phyloP scores from a whole-genome alignment of 805 yeast species.

The Isabelozyma heimii region DNA sequence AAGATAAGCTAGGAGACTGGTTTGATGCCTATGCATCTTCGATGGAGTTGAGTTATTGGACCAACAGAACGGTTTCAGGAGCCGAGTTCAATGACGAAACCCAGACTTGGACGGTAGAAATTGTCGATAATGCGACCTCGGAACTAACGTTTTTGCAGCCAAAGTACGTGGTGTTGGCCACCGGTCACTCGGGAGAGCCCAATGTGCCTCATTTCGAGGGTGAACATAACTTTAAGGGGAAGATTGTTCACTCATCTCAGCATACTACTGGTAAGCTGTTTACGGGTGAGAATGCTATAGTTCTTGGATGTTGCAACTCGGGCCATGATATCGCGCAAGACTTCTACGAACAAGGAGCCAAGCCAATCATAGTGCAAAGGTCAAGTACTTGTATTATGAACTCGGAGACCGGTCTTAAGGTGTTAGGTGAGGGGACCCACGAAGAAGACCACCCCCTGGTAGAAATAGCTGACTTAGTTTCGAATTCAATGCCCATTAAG shows the following conservation, averaged over 20 bases:
- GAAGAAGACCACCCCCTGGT: slow-evolving; percentile 35
- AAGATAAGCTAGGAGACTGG: slow-evolving; percentile 45
- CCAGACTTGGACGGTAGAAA: slow-evolving; percentile 30
- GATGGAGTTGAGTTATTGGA: slow-evolving; percentile 36
- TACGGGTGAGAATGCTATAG: slow-evolving; percentile 41
- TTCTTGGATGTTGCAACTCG: slow-evolving; percentile 46
- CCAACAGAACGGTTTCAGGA: slow-evolving; percentile 20
- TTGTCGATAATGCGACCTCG: slow-evolving; percentile 24
- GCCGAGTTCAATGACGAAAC: slow-evolving; percentile 25
- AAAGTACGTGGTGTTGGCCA: slow-evolving; percentile 40
- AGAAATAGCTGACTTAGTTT: slow-evolving; percentile 38
- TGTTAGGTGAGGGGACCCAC: slow-evolving; percentile 28
- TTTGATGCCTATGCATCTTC: slow-evolving; percentile 39
- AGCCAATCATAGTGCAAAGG: slow-evolving; percentile 44
- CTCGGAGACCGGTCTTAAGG: slow-evolving; percentile 28
- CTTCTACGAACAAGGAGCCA: slow-evolving; percentile 43
- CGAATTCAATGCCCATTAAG: slow-evolving; percentile 31
- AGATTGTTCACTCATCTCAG: slow-evolving; percentile 40
- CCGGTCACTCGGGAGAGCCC: slow-evolving; percentile 48
- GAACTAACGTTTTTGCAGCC: slow-evolving; percentile 23
- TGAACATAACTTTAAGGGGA: slow-evolving; percentile 35
- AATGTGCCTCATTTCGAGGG: slow-evolving; percentile 40
- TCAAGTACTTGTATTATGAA: slow-evolving; percentile 44
- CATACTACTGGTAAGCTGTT: slow-evolving; percentile 41
- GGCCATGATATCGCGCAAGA: slow-evolving; percentile 48